Evolutionary conservation across 768 basidiomycete species (phyloP).

Genomic region (Asterophora parasitica): DNA sequence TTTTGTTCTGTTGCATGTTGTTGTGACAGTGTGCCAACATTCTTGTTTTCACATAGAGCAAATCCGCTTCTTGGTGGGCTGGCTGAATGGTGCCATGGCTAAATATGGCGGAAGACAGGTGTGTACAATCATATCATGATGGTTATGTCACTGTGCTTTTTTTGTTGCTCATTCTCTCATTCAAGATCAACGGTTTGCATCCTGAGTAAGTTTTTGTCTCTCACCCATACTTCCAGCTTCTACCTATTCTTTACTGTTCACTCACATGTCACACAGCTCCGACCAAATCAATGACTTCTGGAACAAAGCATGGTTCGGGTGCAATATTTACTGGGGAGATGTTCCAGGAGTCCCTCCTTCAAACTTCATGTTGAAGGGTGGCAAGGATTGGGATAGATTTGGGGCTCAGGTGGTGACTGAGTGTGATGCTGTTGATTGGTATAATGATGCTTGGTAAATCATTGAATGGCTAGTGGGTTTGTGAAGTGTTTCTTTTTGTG

Average conservation of each 20-base stretch:
- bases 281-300: not conserved
- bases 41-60: conserved; percentile 7
- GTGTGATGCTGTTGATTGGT: too few species aligned
- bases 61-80: conserved; percentile 32
- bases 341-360: too few species aligned
- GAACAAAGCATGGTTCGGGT: conserved; percentile 4
- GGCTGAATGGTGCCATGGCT: conserved; percentile 35
- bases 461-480: too few species aligned
- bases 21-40: too few species aligned
- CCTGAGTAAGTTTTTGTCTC: not conserved
- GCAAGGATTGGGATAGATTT: too few species aligned
- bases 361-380: too few species aligned
- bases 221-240: not conserved
- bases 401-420: too few species aligned
- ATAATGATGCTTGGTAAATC: too few species aligned
- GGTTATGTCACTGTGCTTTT: not conserved
- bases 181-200: conserved; percentile 2
- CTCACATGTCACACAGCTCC: not conserved
- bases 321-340: too few species aligned
- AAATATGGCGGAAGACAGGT: conserved; percentile 36
- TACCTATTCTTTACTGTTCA: too few species aligned
- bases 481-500: too few species aligned
- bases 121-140: not conserved
- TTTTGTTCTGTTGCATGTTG: too few species aligned
- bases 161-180: not conserved